A percentile compares a stretch with the other conserved stretches of the same genome.
Evolutionary conservation across 805 yeast genomes (phyloP).

Genomic region (Grigorovia transvaalensis): DNA sequence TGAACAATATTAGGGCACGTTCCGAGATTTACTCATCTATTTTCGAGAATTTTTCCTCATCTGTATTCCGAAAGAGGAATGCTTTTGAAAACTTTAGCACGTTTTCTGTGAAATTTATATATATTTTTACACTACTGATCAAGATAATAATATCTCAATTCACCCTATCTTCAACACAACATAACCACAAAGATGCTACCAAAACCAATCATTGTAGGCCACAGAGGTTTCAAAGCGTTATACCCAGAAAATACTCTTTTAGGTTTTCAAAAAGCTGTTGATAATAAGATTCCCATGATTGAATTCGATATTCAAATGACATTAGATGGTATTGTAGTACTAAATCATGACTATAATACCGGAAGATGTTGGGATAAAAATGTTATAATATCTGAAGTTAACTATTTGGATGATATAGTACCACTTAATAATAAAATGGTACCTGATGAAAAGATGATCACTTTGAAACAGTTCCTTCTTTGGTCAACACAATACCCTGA

Average conservation of each 20-base stretch:
- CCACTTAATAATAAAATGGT: conserved; percentile 28
- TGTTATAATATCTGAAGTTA: conserved; percentile 29
- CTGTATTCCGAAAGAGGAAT: too few relatives aligned
- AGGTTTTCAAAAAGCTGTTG: conserved; percentile 39
- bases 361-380: conserved; percentile 39
- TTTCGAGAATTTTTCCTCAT: too few relatives aligned
- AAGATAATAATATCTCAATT: too few relatives aligned
- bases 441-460: conserved; percentile 31
- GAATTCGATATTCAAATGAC: conserved; percentile 51
- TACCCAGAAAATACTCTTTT: conserved; percentile 38
- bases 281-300: conserved; percentile 35
- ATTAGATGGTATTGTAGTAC: conserved; percentile 41
- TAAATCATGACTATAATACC: conserved; percentile 44
- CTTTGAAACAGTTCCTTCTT: conserved; percentile 32
- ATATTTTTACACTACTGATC: too few relatives aligned
- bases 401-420: conserved; percentile 27
- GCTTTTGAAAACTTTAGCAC: too few relatives aligned
- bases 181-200: not conserved
- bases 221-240: conserved; percentile 27
- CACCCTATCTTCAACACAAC: not conserved
- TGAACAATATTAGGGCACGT: too few relatives aligned
- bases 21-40: too few relatives aligned
- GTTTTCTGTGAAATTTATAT: too few relatives aligned
- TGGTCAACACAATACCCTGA: conserved; percentile 31
- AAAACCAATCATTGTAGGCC: conserved; percentile 19